Evolutionary conservation across 1,139 yeast genomes (phyloP).

Genomic region (Barnettozyma hawaiiensis): DNA sequence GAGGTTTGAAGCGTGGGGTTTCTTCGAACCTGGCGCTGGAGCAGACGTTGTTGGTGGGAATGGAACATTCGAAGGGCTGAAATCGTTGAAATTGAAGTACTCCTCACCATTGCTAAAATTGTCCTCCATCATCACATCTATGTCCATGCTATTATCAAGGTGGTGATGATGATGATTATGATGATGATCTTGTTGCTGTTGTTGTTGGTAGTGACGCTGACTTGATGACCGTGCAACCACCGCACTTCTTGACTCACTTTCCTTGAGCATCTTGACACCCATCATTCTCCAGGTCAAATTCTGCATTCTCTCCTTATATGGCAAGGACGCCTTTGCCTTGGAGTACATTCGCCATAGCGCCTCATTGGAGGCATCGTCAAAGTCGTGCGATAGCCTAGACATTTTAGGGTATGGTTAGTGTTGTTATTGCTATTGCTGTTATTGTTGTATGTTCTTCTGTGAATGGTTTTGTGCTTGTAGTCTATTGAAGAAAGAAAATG

Average conservation of each 20-base stretch:
- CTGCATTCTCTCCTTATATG: conserved; percentile 70
- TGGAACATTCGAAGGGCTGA: conserved; percentile 8
- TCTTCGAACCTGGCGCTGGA: conserved; percentile 4
- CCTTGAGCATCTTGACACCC: conserved; percentile 45
- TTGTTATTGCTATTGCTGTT: background rate
- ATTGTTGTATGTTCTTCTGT: too few relatives aligned
- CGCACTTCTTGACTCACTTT: background rate
- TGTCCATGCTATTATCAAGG: background rate
- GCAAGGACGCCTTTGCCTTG: conserved; percentile 70
- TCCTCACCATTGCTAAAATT: conserved; percentile 17
- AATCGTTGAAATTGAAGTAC: conserved; percentile 19
- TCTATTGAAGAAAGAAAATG: background rate
- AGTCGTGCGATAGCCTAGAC: conserved; percentile 10
- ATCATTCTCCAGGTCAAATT: conserved; percentile 85
- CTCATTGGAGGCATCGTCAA: conserved; percentile 43
- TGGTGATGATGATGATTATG: background rate
- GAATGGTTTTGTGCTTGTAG: background rate
- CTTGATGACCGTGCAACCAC: background rate
- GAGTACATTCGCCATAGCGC: conserved; percentile 78
- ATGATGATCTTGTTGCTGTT: background rate
- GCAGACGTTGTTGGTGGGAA: conserved; percentile 6
- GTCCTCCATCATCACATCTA: conserved; percentile 4
- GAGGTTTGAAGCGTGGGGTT: conserved; percentile 18
- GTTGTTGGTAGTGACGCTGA: background rate
- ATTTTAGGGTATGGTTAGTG: background rate